Evolutionary conservation across 768 basidiomycete genomes (phyloP), one percentile per base, ranked within the genome.

Genomic region (Serendipita sp.): DNA sequence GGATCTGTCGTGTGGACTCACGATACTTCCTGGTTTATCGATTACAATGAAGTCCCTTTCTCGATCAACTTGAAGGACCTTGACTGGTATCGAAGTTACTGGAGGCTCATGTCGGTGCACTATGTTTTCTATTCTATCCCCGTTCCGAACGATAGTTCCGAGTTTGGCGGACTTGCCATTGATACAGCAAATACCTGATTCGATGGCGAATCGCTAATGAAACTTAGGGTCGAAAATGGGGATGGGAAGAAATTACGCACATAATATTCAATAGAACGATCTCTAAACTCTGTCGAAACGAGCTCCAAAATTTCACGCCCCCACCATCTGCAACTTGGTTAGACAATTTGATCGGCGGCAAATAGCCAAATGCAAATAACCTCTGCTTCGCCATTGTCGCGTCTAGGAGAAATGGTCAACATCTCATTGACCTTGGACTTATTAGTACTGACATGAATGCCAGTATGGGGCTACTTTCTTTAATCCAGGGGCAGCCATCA

Each of bases 71-170:
- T 85, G 78, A 2, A 97, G 74, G 44, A 98, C 79, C 67, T 85
- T 82, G 64, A 98, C 84, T 1, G 89, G 89, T 3, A 79, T 87
- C 1, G 86, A 83, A 0, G 92, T 86, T 2, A 99, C 86, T 2
- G 96, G 92, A 3, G 96, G 96, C 74, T 99, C 96, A 72, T 99
- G 96, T n/a, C 92, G 80, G 74, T 94, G 91, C 13, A 94, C 91
- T 13, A 94, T 81, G 70, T 97, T 96, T 91, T 95, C 91, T 62
- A 96, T 85, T 32, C 89, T 80, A 73, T 99, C 95, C 5, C 92
- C 92, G 69, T 95, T 86, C 66, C 77, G 78, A 56, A 99, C 78
- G 13, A 95, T 79, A 5, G 85, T 87, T 64, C 88, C 83, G 3
- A 90, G 86, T 35, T 78, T 80, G 2, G 91, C 92, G n/a, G 85